Evolutionary conservation across 371 early-diverging fungal species (phyloP), one percentile per base, ranked within the genome.

Genomic region (Umbelopsis sp.): DNA sequence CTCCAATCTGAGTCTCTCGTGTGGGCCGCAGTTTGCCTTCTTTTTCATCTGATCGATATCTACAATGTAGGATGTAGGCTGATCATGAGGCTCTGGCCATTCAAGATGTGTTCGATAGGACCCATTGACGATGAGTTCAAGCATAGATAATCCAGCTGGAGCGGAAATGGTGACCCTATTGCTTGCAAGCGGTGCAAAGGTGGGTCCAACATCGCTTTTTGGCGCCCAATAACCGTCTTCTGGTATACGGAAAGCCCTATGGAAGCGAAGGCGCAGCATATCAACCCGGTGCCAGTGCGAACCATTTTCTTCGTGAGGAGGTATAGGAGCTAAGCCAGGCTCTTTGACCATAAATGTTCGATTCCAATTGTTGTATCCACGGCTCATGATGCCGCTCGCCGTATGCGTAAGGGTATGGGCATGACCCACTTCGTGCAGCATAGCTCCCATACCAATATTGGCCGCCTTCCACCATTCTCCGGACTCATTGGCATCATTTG

Each of bases 361-460:
- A 72, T 91, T 89, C 68, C 78, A 87, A 63, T 91, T 83, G 57
- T 89, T 86, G 72, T 79, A 91, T 3, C 91, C 91, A 38, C 91
- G 81, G 16, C 71, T 70, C 91, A 91, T 91, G 35, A 91, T 80
- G 10, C 91, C 90, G 72, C 76, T 70, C 6, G 85, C 81, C 0
- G 91, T 82, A 74, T 91, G 92, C 0, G 77, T 74, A 18, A 88
- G 74, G 14, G 88, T 86, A 66, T 84, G 70, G 32, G 84, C 57
- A 65, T 91, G 91, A 8, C 92, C 91, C 20, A 86, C 83, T 74
- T 91, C 92, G 74, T 91, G 91, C 69, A 91, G 67, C 77, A 88
- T 86, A 14, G 89, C 88, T n/a, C 91, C 90, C 78, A 91, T 87
- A 14, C 92, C 91, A 63, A 91, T 84, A 70, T 89, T 89, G 25